Conservation (phyloP, 768 basidiomycete species). For the Mycena galopus region DNA sequence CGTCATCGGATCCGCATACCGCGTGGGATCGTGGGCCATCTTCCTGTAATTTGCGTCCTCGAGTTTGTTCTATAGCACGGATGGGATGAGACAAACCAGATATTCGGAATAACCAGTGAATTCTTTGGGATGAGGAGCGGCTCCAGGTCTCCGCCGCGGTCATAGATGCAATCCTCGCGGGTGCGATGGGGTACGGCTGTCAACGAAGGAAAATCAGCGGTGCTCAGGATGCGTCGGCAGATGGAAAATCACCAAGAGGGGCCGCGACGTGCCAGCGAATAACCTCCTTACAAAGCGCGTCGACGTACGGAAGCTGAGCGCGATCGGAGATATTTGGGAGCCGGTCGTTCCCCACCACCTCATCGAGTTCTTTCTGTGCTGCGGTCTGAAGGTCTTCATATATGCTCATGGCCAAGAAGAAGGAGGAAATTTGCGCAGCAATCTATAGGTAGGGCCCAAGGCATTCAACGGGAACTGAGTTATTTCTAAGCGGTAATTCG, state of each 20-base stretch:
- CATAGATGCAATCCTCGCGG: slow-evolving; percentile 40
- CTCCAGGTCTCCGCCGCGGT: slow-evolving; percentile 19
- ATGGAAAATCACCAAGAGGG: background rate
- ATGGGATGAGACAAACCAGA: slow-evolving; percentile 34
- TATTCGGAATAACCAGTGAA: slow-evolving; percentile 40
- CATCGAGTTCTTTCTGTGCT: slow-evolving; percentile 47
- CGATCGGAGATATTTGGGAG: slow-evolving; percentile 43
- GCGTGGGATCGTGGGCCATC: slow-evolving; percentile 40
- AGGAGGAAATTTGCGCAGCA: slow-evolving; percentile 39
- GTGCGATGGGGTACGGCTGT: slow-evolving; percentile 45
- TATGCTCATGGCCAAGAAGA: slow-evolving; percentile 46
- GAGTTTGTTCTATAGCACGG: background rate
- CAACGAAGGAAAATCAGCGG: background rate
- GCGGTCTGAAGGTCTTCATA: slow-evolving; percentile 39
- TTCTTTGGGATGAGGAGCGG: slow-evolving; percentile 41
- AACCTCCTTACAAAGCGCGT: slow-evolving; percentile 42
- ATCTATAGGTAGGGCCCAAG: slow-evolving; percentile 32
- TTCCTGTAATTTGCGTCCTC: slow-evolving; percentile 26
- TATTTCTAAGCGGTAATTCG: background rate
- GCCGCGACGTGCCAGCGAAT: slow-evolving; percentile 35
- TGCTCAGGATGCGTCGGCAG: slow-evolving; percentile 22
- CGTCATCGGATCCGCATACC: slow-evolving; percentile 35
- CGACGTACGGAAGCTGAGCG: slow-evolving; percentile 41
- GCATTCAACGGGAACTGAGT: background rate
- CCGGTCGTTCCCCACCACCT: slow-evolving; percentile 39